Evolutionary conservation across 2,329 filamentous ascomycete species (phyloP), one percentile per base, ranked within the genome.

Genomic region (Fusarium algeriense): DNA sequence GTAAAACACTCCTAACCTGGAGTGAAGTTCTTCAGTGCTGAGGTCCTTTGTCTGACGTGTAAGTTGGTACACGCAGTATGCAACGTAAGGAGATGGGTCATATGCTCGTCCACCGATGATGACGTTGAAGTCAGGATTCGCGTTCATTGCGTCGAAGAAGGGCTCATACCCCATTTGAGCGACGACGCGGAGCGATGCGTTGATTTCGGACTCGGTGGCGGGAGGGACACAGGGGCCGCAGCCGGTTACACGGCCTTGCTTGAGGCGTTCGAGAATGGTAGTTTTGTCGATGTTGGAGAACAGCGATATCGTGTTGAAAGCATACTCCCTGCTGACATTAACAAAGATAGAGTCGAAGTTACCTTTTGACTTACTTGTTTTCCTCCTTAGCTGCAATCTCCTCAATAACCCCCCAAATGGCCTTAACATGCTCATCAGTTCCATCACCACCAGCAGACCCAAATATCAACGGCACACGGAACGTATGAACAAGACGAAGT

Each of bases 371-470:
- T 7, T 3, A 74, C 73, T 44, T 58, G 6, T 73, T 74, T 4
- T 43, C 63, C 2, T 60, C 48, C 1, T 66, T 43, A 1, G 66
- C 41, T 6, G 52, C 26, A 14, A 75, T 67, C 3, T 73, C 69
- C 7, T 75, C 40, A 1, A 86, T 78, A 7, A 86, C 82, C 3
- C 81, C 75, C 0, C 80, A 28, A 57, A 86, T 81, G 14, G 80
- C 76, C 23, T 76, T 56, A 0, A 86, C 83, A 64, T 86, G 84
- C 2, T 79, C 78, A 41, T 85, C 80, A 6, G 79, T 81, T 0
- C 86, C 86, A 69, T 85, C 84, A 0, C 86, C 85, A 1, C 85
- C 85, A 1, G 80, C 83, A 2, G 84, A 86, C 7, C 79, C 76
- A 49, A 86, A 82, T 6, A 86, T 75, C 1, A 86, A 60, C 0